phyloP scores from a whole-genome alignment of 106 monocot species.

The Narthecium ossifragum region DNA sequence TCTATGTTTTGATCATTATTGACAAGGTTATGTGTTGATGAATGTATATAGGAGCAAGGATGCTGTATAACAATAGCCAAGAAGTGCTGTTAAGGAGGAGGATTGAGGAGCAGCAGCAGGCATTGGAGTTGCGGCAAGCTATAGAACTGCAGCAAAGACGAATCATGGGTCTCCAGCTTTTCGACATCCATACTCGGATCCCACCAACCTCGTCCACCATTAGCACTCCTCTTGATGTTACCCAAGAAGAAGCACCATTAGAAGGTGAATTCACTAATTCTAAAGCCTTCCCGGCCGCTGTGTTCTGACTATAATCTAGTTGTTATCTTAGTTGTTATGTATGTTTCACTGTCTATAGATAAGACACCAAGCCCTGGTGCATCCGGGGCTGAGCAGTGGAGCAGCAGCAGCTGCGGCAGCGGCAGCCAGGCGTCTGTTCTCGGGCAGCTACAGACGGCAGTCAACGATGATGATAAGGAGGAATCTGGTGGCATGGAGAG shows the following conservation, averaged over 20 bases:
- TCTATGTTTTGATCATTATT: background rate
- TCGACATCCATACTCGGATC: constrained; percentile 42
- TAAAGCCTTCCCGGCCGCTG: background rate
- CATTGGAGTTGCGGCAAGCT: constrained; percentile 69
- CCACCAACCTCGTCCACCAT: constrained; percentile 4
- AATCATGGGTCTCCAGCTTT: constrained; percentile 68
- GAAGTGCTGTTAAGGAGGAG: constrained; percentile 61
- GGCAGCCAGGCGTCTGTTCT: background rate
- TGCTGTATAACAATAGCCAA: constrained; percentile 46
- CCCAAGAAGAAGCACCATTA: constrained; percentile 4
- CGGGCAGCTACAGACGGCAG: constrained; percentile 10
- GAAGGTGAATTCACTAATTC: constrained; percentile 15
- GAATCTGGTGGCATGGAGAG: constrained; percentile 43
- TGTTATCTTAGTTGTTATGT: too few species aligned
- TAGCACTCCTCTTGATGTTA: background rate
- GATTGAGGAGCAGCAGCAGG: constrained; percentile 76
- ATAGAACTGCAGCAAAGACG: constrained; percentile 66
- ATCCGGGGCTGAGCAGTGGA: background rate
- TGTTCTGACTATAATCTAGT: background rate
- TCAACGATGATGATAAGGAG: constrained; percentile 49
- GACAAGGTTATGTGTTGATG: background rate
- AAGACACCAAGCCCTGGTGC: constrained; percentile 11
- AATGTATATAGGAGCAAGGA: constrained; percentile 53
- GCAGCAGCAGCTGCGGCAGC: constrained; percentile 7
- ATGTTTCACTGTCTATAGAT: constrained; percentile 2